Base-by-base conservation (phyloP, 306 rosid genomes). In the Ormosia semicastrata region DNA sequence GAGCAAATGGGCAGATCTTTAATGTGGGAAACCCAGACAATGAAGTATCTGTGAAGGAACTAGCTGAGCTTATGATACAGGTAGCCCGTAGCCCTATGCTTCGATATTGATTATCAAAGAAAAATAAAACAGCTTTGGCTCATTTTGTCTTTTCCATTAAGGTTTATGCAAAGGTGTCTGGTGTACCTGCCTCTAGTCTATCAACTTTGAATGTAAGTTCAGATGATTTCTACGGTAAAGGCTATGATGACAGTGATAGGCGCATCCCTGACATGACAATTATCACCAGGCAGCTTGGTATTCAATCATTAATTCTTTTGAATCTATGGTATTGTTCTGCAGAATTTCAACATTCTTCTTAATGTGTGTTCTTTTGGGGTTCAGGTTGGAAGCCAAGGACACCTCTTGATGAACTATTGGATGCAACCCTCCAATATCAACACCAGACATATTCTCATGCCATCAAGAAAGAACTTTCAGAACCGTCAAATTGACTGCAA, bases 231-330 rank as follows among this genome's bases (percentile, higher is more conserved):
- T 94, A 94, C 2, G 98, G 98, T 17, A 91, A 86, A 68, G 98
- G 98, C 32, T 94, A 94, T 29, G 98, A 94, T 43, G 98, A 94
- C 81, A 92, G 97, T 41, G 97, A 94, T 63, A 89, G 87, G 88
- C 88, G 98, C 84, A 91, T 94, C 69, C 97, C 98, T 0, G 97
- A 92, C 87, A 92, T 94, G 98, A 88, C 94, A 79, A 88, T 88
- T 39, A 92, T 94, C 84, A 89, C 87, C 75, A 89, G 15, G 81
- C 97, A 94, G 78, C 95, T 94, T 36, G 98, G 98, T 94, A 91
- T 69, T 71, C 14, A 71, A 41, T 63, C 53, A 60, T 50, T 40
- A 36, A 17, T 18, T 44, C 64, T 68, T 34, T 4, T 24, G 30
- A 72, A 33, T 46, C 49, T 37, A 14, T 30, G 49, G 15, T 72